Conservation (phyloP, 352 stramenopile species). For the Globisporangium radiosum region DNA sequence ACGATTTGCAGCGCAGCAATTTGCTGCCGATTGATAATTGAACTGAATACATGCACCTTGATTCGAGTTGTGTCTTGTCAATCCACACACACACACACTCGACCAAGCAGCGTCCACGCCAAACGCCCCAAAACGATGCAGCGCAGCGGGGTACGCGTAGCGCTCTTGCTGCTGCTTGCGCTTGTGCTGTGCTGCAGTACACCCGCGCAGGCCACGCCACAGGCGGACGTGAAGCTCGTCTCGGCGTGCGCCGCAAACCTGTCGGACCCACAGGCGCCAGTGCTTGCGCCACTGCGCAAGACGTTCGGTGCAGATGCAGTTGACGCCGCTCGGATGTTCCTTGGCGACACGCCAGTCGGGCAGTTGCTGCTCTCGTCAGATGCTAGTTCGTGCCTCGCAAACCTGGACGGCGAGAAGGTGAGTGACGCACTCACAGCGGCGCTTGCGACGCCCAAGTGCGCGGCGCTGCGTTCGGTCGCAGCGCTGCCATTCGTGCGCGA, state of each 20-base stretch:
- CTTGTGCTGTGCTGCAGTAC: neutral
- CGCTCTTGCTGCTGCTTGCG: neutral
- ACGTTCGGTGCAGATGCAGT: constrained; percentile 15
- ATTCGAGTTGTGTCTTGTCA: too few relatives aligned
- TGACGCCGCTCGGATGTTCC: constrained; percentile 15
- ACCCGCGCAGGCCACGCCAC: neutral
- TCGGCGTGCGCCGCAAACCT: constrained; percentile 18
- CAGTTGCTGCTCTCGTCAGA: constrained; percentile 34
- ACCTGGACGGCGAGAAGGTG: constrained; percentile 49
- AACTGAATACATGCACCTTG: too few relatives aligned
- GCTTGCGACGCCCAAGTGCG: constrained; percentile 30
- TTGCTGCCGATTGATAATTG: too few relatives aligned
- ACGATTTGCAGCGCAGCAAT: too few relatives aligned
- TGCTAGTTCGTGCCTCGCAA: constrained; percentile 46
- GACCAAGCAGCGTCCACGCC: too few relatives aligned
- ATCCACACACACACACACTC: too few relatives aligned
- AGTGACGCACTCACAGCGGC: constrained; percentile 27
- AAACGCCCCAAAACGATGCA: neutral
- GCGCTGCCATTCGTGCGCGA: constrained; percentile 38
- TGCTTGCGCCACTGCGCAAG: constrained; percentile 15
- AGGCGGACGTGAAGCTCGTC: constrained; percentile 7
- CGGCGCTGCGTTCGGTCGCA: constrained; percentile 22
- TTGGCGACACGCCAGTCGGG: constrained; percentile 21
- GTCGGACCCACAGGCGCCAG: constrained; percentile 18
- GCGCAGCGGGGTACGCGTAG: neutral